Evolutionary conservation across 2,329 filamentous ascomycete species (phyloP).

Genomic region (Cladosporium sp.): DNA sequence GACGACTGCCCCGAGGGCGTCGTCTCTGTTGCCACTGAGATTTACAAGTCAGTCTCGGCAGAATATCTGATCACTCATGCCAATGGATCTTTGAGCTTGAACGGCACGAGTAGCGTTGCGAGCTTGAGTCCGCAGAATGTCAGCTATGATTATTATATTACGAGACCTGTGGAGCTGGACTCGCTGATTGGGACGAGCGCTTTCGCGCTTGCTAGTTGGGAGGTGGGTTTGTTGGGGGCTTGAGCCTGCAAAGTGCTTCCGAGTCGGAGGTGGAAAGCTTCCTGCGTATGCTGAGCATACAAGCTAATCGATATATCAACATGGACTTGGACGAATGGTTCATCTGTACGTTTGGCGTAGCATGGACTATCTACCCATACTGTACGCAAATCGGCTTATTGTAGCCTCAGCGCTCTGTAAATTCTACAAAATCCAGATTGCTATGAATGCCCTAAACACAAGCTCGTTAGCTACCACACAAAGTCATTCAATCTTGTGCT

Average conservation of each 20-base stretch:
- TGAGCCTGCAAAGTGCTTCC: neutral
- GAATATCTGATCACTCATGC: slow-evolving; percentile 48
- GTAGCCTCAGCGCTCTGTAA: neutral
- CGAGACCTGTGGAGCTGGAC: slow-evolving; percentile 42
- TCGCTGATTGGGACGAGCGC: slow-evolving; percentile 45
- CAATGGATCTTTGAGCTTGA: slow-evolving; percentile 46
- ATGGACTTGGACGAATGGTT: neutral
- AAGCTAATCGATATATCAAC: neutral
- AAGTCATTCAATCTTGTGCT: neutral
- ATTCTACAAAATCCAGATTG: neutral
- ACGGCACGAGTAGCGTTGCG: slow-evolving; percentile 53
- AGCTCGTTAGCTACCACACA: neutral
- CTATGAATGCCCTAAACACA: neutral
- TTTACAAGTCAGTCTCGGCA: slow-evolving; percentile 51
- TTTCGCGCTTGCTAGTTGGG: slow-evolving; percentile 45
- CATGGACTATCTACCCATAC: neutral
- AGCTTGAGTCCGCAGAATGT: slow-evolving; percentile 51
- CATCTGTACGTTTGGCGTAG: neutral
- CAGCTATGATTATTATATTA: slow-evolving; percentile 53
- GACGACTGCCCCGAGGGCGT: slow-evolving; percentile 29
- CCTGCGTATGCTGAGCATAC: neutral
- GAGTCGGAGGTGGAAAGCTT: neutral
- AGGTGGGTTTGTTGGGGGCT: slow-evolving; percentile 27
- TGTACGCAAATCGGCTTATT: neutral
- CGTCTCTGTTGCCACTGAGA: slow-evolving; percentile 38